These are phyloP conservation scores for Cyberlindnera meyerae DNA, from an alignment of 805 yeast genomes.

Conservation along the genomic window DNA sequence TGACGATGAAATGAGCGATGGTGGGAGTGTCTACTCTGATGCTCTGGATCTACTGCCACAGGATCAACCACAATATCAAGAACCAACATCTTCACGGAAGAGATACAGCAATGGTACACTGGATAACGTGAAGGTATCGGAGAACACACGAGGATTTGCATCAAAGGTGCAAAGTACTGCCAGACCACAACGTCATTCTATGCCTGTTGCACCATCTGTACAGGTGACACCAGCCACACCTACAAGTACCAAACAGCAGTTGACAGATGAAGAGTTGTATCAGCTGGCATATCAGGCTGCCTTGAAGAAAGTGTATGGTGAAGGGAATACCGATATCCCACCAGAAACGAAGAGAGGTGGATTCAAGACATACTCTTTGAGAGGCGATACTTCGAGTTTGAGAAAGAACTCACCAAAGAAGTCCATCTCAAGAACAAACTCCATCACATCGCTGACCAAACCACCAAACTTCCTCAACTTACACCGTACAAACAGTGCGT, in stretches of 20 bases:
- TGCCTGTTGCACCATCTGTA: too few relatives aligned
- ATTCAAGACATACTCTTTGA: constrained; percentile 17
- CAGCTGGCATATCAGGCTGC: constrained; percentile 53
- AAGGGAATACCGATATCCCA: constrained; percentile 10
- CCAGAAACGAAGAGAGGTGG: constrained; percentile 7
- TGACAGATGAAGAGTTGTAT: constrained; percentile 41
- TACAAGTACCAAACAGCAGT: neutral
- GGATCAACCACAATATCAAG: too few relatives aligned
- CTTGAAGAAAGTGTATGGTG: constrained; percentile 50
- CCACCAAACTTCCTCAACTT: neutral
- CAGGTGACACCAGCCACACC: neutral
- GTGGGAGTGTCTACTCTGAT: constrained; percentile 24
- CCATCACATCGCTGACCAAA: constrained; percentile 10
- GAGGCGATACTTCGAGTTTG: constrained; percentile 8
- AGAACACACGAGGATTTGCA: constrained; percentile 3
- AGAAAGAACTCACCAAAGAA: constrained; percentile 1
- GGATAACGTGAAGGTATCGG: constrained; percentile 13
- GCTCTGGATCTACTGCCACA: constrained; percentile 18
- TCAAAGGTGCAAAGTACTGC: constrained; percentile 2
- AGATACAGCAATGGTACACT: constrained; percentile 5
- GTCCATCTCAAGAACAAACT: constrained; percentile 12
- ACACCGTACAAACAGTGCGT: neutral
- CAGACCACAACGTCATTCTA: too few relatives aligned
- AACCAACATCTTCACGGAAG: constrained; percentile 3
- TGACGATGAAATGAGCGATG: constrained; percentile 18